Percentiles rank a stretch among this genome's conserved stretches.
Conservation (phyloP, 306 rosid genomes). For the Sphenostylis stenocarpa region DNA sequence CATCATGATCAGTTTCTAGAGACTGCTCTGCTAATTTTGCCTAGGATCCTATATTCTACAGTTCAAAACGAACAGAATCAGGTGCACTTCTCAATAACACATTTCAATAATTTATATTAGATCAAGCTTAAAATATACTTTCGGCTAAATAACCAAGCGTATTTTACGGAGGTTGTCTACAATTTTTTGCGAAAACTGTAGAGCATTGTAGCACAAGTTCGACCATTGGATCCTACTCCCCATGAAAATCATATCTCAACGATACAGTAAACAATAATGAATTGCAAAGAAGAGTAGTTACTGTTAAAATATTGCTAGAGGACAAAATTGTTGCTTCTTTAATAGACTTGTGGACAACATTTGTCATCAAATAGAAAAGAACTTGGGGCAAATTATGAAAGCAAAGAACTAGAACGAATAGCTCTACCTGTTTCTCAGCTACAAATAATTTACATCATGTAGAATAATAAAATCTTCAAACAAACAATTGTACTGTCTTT, state of each 20-base stretch:
- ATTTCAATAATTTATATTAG: background rate
- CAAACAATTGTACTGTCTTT: conserved; percentile 43
- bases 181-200: background rate
- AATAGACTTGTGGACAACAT: conserved; percentile 36
- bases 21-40: background rate
- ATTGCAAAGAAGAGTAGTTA: conserved; percentile 12
- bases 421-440: conserved; percentile 49
- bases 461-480: conserved; percentile 49
- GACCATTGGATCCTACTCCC: background rate
- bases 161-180: background rate
- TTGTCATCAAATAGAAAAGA: conserved; percentile 37
- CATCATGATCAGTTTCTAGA: background rate
- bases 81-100: background rate
- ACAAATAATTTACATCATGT: conserved; percentile 51
- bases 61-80: background rate
- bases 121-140: background rate
- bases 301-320: background rate
- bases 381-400: conserved; percentile 35
- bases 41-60: background rate
- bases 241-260: background rate
- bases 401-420: conserved; percentile 39
- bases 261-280: background rate
- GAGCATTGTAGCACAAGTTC: background rate
- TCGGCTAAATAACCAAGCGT: background rate
- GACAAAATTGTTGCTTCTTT: conserved; percentile 35